Conservation (phyloP, 2,329 filamentous ascomycete species). For the Botrytis sinoallii region DNA sequence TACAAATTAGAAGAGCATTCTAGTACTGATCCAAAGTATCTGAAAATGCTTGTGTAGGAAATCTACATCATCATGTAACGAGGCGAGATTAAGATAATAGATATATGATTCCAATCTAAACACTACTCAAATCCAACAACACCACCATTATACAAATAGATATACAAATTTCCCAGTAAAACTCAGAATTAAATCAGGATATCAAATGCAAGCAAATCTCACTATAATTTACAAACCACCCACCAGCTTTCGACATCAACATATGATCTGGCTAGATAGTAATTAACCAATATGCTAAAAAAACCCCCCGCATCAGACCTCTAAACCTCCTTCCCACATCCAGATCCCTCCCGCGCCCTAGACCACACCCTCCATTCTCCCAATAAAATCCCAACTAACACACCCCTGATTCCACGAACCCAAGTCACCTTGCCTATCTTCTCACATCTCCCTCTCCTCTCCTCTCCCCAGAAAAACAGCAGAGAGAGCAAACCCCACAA, state of each 20-base stretch:
- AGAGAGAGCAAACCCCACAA: no score
- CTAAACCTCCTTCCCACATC: background rate
- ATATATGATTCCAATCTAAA: background rate
- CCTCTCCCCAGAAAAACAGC: no score
- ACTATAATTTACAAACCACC: background rate
- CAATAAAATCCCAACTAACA: no score
- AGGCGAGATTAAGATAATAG: conserved; percentile 15
- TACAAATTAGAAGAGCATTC: background rate
- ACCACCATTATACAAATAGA: conserved; percentile 21
- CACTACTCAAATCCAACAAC: conserved; percentile 1
- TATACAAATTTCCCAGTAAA: conserved; percentile 7
- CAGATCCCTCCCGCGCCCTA: no score
- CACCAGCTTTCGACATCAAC: no score
- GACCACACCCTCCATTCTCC: no score
- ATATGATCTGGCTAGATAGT: background rate
- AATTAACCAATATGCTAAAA: conserved; percentile 15
- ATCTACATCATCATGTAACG: conserved; percentile 13
- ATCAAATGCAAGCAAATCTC: conserved; percentile 16
- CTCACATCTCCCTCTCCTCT: no score
- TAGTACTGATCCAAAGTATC: background rate
- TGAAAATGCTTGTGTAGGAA: conserved; percentile 21
- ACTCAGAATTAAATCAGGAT: background rate
- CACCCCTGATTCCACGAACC: no score
- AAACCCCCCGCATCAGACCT: conserved; percentile 25
- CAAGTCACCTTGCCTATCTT: no score